Conservation (phyloP, 1,139 yeast genomes). For the Pichia sp. region DNA sequence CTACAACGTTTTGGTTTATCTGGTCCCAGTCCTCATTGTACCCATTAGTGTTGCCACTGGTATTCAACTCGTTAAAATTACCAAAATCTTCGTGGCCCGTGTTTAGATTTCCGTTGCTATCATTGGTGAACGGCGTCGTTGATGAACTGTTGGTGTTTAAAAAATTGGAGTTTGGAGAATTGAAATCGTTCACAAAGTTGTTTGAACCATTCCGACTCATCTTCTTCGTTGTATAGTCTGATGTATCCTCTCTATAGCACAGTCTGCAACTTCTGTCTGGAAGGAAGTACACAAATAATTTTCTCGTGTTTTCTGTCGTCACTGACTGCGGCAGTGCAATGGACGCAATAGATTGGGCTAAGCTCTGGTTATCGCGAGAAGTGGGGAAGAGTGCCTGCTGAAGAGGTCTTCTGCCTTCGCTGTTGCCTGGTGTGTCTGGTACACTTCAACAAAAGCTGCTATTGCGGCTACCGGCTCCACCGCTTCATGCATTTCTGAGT, state of each 20-base stretch:
- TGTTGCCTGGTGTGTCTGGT: no score
- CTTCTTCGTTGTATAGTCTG: background rate
- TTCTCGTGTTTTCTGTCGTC: no score
- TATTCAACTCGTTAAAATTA: background rate
- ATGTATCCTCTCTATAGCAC: no score
- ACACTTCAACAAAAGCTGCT: no score
- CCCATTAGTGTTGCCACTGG: background rate
- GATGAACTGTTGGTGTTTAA: conserved; percentile 6
- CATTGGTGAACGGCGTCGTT: conserved; percentile 6
- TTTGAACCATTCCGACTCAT: conserved; percentile 5
- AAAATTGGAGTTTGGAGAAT: conserved; percentile 7
- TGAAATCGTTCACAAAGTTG: background rate
- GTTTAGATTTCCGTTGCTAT: background rate
- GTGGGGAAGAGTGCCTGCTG: no score
- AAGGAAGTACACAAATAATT: no score
- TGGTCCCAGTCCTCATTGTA: background rate
- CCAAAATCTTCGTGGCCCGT: background rate
- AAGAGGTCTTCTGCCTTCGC: no score
- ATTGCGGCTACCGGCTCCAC: background rate
- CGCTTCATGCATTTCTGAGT: background rate
- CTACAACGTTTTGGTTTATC: background rate
- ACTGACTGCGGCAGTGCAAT: no score
- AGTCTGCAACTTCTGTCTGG: no score
- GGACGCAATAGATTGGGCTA: no score
- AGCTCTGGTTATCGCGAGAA: no score